Base-by-base conservation (phyloP, 805 yeast species). In the Zygotorulaspora sp. region DNA sequence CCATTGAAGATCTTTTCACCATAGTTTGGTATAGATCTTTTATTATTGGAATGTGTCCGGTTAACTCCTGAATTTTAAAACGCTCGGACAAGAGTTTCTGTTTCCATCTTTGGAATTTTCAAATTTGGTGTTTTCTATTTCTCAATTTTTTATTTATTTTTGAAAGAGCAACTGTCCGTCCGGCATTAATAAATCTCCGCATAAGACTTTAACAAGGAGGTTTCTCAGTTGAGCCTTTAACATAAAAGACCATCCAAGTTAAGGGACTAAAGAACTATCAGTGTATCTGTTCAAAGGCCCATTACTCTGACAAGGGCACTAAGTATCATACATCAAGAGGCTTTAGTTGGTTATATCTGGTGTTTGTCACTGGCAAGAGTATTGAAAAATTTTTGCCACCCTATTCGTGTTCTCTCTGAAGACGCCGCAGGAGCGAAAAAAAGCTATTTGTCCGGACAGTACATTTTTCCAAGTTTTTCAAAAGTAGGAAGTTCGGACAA, bases 381-480 rank as follows among this genome's bases (percentile, higher is more conserved):
- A n/a, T n/a, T n/a, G n/a, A n/a, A n/a, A n/a, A n/a, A n/a, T 26
- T 26, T 26, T 26, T 14, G 30, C 30, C 30, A 26, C 30, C 30
- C 17, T 26, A 14, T 17, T 12, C 12, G 30, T 17, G 7, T 7
- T 21, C 10, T 14, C 17, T 26, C 14, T 12, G 30, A 14, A 5
- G 19, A 17, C 26, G 25, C 20, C 32, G 38, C 28, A 26, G 39
- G 14, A n/a, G 16, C 12, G 17, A 17, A 26, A 34, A 37, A 37
- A 26, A 12, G 32, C 28, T 27, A 13, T 15, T 24, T 22, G 36
- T 24, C 40, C 40, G 40, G 40, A 31, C 30, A 9, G 19, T 20
- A 12, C 20, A 17, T 30, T 26, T 21, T 21, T 21, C 23, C 10
- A 7, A 8, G 23, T 21, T 21, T 21, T 21, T 21, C 10, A 21